Evolutionary conservation across 768 basidiomycete species (phyloP), one percentile per base, ranked within the genome.

Genomic region (Lyophyllum shimeji): DNA sequence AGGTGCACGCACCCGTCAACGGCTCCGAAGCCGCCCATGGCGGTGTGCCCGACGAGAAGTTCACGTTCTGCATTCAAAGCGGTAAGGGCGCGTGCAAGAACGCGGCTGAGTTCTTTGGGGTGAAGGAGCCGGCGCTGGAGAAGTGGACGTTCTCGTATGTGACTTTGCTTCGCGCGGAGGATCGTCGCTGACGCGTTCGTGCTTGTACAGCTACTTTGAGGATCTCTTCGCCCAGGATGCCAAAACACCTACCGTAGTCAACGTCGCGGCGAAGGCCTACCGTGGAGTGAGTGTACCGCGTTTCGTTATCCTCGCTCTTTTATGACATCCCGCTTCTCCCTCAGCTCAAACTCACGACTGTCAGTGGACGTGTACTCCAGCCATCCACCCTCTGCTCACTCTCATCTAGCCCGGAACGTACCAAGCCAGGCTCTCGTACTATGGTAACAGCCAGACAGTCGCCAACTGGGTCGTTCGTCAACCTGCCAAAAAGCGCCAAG

Each of bases 141-240:
- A 75, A 73, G 42, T 78, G 75, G 76, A 63, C 65, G 12, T 77
- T 77, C 65, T 65, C 67, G 76, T 76, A 55, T 33, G 73, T 65
- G 12, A 34, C 11, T 18, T 31, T 44, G 58, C 39, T 24, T 40
- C 52, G 15, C 3, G 42, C 25, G 15, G 31, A 21, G 33, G 25
- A 46, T n/a, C 3, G 51, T 44, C 24, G 23, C 39, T 43, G 29
- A 49, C 29, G 21, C 17, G 17, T 47, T 27, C 34, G 46, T 34
- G 4, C 31, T n/a, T n/a, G 7, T 39, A 7, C 46, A 77, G 76
- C 13, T 77, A 74, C 60, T 77, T 63, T 46, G 76, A 78, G 60
- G 76, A 78, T 58, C 65, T 78, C n/a, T 76, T 76, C 50, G 74
- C 76, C 0, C 62, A 65, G 48, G 76, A 76, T 62, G 73, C 71